A percentile compares a stretch with the other conserved stretches of the same genome.
phyloP scores from a whole-genome alignment of 108 stramenopile genomes.

The Fragilaria crotonensis region DNA sequence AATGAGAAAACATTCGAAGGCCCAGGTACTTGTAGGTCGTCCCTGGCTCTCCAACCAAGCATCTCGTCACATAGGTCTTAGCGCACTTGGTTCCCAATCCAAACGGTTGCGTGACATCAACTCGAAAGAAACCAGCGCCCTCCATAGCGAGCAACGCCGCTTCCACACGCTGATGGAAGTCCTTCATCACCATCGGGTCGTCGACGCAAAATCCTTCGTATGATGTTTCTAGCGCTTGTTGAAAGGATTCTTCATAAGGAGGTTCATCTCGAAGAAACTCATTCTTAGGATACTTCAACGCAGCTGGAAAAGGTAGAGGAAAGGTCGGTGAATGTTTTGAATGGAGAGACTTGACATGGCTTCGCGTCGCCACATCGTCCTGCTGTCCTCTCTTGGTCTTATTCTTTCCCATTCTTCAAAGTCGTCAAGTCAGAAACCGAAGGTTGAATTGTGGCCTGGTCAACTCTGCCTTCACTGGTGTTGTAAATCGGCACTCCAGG shows the following conservation, averaged over 20 bases:
- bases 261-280: conserved; percentile 10
- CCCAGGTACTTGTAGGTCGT: conserved; percentile 88
- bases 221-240: conserved; percentile 24
- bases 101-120: conserved; percentile 52
- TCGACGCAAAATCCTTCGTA: conserved; percentile 42
- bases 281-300: neutral
- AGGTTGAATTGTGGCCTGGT: too few species aligned
- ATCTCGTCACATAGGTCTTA: conserved; percentile 68
- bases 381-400: too few species aligned
- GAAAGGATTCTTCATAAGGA: conserved; percentile 31
- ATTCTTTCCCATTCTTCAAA: too few species aligned
- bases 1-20: conserved; percentile 81
- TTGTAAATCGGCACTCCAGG: too few species aligned
- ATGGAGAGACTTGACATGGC: too few species aligned
- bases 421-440: too few species aligned
- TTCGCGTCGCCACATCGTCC: too few species aligned
- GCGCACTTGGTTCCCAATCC: conserved; percentile 59
- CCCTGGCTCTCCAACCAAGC: conserved; percentile 57
- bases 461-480: too few species aligned
- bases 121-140: conserved; percentile 20
- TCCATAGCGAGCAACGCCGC: conserved; percentile 28
- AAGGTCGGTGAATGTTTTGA: too few species aligned
- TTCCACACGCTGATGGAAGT: conserved; percentile 3
- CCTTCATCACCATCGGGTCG: neutral
- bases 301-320: conserved; percentile 10